Evolutionary conservation across 495 filamentous ascomycete species (phyloP).

Genomic region (Tuber brumale): DNA sequence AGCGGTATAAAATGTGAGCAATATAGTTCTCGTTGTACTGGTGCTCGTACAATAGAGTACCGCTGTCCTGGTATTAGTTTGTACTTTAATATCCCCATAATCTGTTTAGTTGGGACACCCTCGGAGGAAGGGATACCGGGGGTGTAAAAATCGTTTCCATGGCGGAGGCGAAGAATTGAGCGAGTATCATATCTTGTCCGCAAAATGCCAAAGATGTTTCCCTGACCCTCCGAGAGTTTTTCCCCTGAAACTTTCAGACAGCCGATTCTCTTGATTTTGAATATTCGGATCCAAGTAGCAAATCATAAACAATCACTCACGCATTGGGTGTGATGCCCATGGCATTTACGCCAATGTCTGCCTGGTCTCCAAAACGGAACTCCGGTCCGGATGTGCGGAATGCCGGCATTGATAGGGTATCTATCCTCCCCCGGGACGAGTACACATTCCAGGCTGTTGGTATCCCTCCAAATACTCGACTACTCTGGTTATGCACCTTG

Average conservation of each 20-base stretch:
- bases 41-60: not conserved
- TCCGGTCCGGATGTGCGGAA: not conserved
- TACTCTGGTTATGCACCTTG: not conserved
- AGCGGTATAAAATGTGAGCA: not conserved
- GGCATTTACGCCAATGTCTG: not conserved
- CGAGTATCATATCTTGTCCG: not conserved
- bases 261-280: not conserved
- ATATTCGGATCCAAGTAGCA: not conserved
- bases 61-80: not conserved
- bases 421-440: not conserved
- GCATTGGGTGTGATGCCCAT: not conserved
- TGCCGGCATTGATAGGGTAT: not conserved
- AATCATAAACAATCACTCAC: not conserved
- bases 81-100: not conserved
- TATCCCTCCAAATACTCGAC: not conserved
- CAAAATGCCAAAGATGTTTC: not conserved
- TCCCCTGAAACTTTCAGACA: not conserved
- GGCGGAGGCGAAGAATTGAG: not conserved
- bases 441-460: not conserved
- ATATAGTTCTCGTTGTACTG: not conserved
- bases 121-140: not conserved
- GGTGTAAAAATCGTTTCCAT: not conserved
- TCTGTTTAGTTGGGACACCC: not conserved
- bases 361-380: not conserved
- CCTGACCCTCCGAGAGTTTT: not conserved